Base-by-base conservation (phyloP, 2,329 filamentous ascomycete species). In the Stachybotrys echinatus region DNA sequence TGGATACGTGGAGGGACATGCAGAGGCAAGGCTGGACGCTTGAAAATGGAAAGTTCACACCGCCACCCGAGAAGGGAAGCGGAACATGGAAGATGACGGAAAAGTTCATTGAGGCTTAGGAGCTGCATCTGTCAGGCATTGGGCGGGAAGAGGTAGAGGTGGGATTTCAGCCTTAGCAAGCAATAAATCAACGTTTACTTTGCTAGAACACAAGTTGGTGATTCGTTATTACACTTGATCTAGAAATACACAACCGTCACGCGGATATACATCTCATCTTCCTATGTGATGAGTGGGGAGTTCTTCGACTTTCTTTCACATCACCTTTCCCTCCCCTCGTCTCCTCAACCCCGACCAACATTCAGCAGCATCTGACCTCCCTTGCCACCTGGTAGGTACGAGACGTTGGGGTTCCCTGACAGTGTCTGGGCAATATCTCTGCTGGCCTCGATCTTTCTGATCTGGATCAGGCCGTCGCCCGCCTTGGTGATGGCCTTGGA, bases 391-490 rank as follows among this genome's bases (percentile, higher is more conserved):
- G 94, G 94, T 55, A 99, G 73, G 71, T 99, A 99, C 45, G 91
- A 92, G 48, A 99, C 92, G 62, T 99, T 97, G 53, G 94, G 92
- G 74, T 99, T 99, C 52, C 76, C 75, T 19, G 92, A 84, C 64
- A 99, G 74, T 58, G 92, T 92, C 72, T 91, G 83, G 10, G 94
- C 94, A 72, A 99, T 96, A 63, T 99, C 95, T 70, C 87, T 89
- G 67, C 89, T 92, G 14, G 94, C 95, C 77, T 99, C 94, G 64
- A 99, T 96, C 77, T 92, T 87, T 77, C 94, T 80, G 71, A 99
- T 97, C 82, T 94, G 85, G 58, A 99, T 88, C 62, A 99, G 77
- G 42, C 94, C 94, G 70, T 96, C 92, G 58, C 94, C 94, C 51
- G 84, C 82, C 84, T 95, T 96, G 59, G 89, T 85, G 60, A 99